phyloP scores from a whole-genome alignment of 164 flowering plant species.

The Stephania yunnanensis region DNA sequence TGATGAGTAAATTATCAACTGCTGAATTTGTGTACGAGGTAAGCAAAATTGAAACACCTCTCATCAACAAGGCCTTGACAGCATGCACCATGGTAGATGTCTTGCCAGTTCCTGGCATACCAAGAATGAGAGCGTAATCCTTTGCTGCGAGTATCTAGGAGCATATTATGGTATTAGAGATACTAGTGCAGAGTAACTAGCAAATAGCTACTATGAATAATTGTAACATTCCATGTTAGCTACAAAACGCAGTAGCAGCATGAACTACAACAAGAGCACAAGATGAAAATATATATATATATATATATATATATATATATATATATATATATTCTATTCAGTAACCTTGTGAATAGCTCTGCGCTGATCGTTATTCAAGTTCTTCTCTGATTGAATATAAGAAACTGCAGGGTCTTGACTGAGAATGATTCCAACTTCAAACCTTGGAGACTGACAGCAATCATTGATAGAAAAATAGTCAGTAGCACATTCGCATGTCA shows the following conservation, averaged over 20 bases:
- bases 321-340: neutral
- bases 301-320: neutral
- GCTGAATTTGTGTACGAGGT: slow-evolving; percentile 98
- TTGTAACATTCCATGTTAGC: neutral
- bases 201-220: neutral
- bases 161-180: slow-evolving; percentile 11
- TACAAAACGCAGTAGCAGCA: slow-evolving; percentile 7
- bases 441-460: slow-evolving; percentile 70
- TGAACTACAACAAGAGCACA: neutral
- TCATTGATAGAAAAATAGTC: neutral
- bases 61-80: slow-evolving; percentile 88
- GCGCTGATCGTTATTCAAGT: slow-evolving; percentile 89
- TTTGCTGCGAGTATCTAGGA: slow-evolving; percentile 93
- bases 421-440: slow-evolving; percentile 72
- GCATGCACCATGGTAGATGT: slow-evolving; percentile 99
- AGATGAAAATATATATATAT: neutral
- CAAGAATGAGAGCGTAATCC: slow-evolving; percentile 88
- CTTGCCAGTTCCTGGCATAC: slow-evolving; percentile 99
- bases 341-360: slow-evolving; percentile 78
- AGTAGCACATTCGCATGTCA: neutral
- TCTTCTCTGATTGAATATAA: slow-evolving; percentile 73
- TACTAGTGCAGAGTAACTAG: neutral
- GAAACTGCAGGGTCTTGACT: slow-evolving; percentile 98
- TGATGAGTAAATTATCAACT: slow-evolving; percentile 92
- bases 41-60: slow-evolving; percentile 92